Base-by-base conservation (phyloP, 768 basidiomycete species). In the Fistulinella prunicolor region DNA sequence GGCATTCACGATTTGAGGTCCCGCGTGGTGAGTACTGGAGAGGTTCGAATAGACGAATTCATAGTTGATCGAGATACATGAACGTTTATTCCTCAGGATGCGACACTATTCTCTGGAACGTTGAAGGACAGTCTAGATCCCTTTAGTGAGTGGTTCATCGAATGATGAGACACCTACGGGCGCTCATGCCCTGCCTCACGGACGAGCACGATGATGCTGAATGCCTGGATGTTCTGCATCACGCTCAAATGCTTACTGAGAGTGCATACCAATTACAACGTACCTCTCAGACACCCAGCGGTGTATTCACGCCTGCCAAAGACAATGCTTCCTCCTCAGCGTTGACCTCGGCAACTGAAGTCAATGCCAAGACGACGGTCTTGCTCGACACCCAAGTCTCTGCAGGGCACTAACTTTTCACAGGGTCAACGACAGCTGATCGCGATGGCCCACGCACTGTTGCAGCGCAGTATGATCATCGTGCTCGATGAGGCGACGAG, bases 351-450 rank as follows among this genome's bases (percentile, higher is more conserved):
- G 61, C 63, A 9, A 86, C 84, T 0, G 82, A 84, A 20, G 61
- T 75, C 3, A 85, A 87, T 17, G 45, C 58, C 24, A 85, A 79
- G 60, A 75, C 73, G 1, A 71, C 71, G 0, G 71, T 94, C 23
- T 75, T 80, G 1, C 74, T 95, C 4, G 82, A 89, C 17, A 89
- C 86, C 0, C 82, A 86, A 50, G 86, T 95, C 9, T 89, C 89
- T 1, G 76, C 89, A 1, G 0, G 93, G 93, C 0, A 76, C 82
- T 23, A 95, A 96, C 70, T 94, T 96, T 66, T 94, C 89, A 1
- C 89, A 93, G 50, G 94, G 94, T 9, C 93, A 97, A 62, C 67
- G 92, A 9, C 94, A 97, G 58, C 70, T 92, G 14, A 86, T 93
- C 44, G 85, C 89, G 1, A 86, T 92, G 85, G 90, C 89, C 0